Percentiles rank a stretch among this genome's conserved stretches.
Evolutionary conservation across 2,329 filamentous ascomycete genomes (phyloP).

Genomic region (Nemania abortiva): DNA sequence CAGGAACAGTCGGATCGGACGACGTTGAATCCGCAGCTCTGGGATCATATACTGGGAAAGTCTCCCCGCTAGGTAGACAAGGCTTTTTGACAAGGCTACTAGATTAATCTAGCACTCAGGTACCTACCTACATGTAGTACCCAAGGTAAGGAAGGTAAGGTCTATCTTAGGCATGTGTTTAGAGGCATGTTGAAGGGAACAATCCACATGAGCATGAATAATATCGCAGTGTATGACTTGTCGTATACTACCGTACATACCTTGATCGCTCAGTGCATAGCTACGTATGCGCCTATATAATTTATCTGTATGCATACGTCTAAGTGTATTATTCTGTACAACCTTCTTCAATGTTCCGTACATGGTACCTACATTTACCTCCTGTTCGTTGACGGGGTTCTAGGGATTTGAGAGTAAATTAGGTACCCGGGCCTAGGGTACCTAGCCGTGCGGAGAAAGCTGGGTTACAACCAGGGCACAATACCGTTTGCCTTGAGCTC

Average conservation of each 20-base stretch:
- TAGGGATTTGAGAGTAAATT: not conserved
- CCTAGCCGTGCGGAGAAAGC: not conserved
- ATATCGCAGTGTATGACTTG: too few relatives aligned
- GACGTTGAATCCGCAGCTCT: constrained; percentile 28
- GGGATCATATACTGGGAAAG: constrained; percentile 23
- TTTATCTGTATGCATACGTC: too few relatives aligned
- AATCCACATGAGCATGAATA: too few relatives aligned
- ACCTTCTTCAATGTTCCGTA: not conserved
- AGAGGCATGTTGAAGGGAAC: too few relatives aligned
- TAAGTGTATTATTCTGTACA: too few relatives aligned
- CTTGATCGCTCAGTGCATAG: too few relatives aligned
- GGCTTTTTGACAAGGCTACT: constrained; percentile 24
- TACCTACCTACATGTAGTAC: not conserved
- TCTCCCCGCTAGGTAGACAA: constrained; percentile 11
- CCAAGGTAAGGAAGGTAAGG: too few relatives aligned
- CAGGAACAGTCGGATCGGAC: constrained; percentile 11
- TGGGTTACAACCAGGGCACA: constrained; percentile 5
- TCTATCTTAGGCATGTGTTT: too few relatives aligned
- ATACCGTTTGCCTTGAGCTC: not conserved
- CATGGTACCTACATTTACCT: not conserved
- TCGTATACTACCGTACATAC: too few relatives aligned
- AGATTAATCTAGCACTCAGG: not conserved
- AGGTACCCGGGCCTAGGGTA: not conserved
- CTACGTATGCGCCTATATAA: too few relatives aligned
- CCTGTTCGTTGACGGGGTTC: too few relatives aligned